Evolutionary conservation across 2,329 filamentous ascomycete genomes (phyloP).

Genomic region (Colletotrichum sansevieriae): DNA sequence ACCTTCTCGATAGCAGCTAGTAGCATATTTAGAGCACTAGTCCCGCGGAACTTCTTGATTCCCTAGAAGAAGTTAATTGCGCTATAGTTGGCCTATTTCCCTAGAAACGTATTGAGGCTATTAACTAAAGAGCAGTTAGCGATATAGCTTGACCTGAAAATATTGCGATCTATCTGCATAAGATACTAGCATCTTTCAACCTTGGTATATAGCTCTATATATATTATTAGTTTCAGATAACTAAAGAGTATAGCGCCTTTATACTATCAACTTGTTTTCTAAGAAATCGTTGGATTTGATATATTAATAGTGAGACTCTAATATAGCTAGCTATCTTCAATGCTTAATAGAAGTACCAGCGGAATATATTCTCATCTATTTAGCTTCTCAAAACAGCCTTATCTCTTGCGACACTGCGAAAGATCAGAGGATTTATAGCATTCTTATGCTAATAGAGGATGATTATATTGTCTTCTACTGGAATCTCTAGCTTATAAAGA

Average conservation of each 20-base stretch:
- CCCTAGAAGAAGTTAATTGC: not conserved
- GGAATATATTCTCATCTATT: not conserved
- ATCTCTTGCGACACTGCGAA: not conserved
- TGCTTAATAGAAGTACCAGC: not conserved
- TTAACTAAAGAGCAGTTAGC: conserved; percentile 6
- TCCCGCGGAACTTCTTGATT: not conserved
- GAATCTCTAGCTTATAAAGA: conserved; percentile 3
- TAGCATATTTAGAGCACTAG: not conserved
- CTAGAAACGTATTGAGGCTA: not conserved
- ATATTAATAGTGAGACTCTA: not conserved
- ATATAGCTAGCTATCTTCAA: conserved; percentile 1
- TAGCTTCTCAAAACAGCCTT: not conserved
- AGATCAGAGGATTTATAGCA: not conserved
- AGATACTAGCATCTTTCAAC: not conserved
- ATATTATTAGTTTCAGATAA: not conserved
- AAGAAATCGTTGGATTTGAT: not conserved
- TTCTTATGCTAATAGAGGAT: not conserved
- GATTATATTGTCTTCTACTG: not conserved
- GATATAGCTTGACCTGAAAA: not conserved
- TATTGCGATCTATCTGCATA: not conserved
- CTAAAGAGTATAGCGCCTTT: not conserved
- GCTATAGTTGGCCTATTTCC: not conserved
- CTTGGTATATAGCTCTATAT: not conserved
- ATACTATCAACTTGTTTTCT: not conserved
- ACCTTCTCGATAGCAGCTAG: not conserved